Percentiles rank a stretch among this genome's conserved stretches.
Conservation (phyloP, 2,329 filamentous ascomycete genomes). For the Cladorrhinum sp. region DNA sequence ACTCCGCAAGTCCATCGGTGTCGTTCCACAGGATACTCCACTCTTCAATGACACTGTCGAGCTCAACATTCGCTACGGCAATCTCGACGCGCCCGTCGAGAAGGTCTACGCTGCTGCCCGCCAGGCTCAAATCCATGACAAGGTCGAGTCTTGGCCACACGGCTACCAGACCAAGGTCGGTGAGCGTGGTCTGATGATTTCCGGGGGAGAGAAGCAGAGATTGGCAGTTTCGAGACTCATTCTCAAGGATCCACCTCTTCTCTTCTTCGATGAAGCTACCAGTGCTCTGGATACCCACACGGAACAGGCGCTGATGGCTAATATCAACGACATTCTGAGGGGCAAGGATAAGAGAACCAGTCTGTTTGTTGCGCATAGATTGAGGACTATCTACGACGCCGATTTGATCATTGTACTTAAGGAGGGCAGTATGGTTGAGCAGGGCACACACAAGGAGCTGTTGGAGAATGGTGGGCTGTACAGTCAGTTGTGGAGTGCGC, state of each 20-base stretch:
- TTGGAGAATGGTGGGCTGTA: slow-evolving; percentile 79
- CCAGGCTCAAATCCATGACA: slow-evolving; percentile 81
- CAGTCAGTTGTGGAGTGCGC: slow-evolving; percentile 75
- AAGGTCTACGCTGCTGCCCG: slow-evolving; percentile 74
- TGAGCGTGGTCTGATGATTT: slow-evolving; percentile 95
- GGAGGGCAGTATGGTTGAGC: slow-evolving; percentile 80
- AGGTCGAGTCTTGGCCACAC: slow-evolving; percentile 75
- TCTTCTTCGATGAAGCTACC: slow-evolving; percentile 96
- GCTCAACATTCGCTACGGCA: slow-evolving; percentile 93
- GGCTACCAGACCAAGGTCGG: slow-evolving; percentile 89
- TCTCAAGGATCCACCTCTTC: slow-evolving; percentile 81
- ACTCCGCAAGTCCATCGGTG: slow-evolving; percentile 80
- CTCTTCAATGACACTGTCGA: slow-evolving; percentile 96
- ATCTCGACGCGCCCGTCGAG: slow-evolving; percentile 70
- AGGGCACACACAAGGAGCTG: slow-evolving; percentile 79
- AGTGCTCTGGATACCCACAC: slow-evolving; percentile 91
- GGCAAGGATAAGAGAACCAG: slow-evolving; percentile 79
- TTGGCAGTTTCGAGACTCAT: slow-evolving; percentile 79
- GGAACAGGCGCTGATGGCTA: slow-evolving; percentile 82
- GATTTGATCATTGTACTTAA: slow-evolving; percentile 89
- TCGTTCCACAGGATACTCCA: slow-evolving; percentile 95
- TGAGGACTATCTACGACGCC: slow-evolving; percentile 89
- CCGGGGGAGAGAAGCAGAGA: slow-evolving; percentile 89
- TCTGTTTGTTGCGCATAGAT: slow-evolving; percentile 87
- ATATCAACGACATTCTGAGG: slow-evolving; percentile 88